phyloP scores from a whole-genome alignment of 2,329 filamentous ascomycete genomes.

The Aspergillus quadricinctus region DNA sequence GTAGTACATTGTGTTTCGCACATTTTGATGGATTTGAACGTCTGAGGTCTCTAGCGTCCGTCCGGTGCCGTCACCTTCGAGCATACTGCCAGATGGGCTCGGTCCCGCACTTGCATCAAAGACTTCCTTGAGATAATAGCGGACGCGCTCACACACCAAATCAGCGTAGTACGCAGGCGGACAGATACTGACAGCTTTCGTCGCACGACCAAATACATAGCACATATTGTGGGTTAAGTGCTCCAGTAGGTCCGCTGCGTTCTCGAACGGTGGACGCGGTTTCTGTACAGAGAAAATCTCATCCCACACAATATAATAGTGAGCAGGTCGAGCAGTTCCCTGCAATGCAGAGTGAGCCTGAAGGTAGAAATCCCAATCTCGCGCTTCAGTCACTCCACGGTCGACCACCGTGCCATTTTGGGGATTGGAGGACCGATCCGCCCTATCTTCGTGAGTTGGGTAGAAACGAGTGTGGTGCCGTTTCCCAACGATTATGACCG shows the following conservation, averaged over 20 bases:
- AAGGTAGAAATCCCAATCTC: slow-evolving; percentile 80
- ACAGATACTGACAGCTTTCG: slow-evolving; percentile 80
- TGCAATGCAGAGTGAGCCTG: slow-evolving; percentile 76
- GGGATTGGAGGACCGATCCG: slow-evolving; percentile 60
- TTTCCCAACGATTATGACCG: slow-evolving; percentile 79
- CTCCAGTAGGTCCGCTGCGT: slow-evolving; percentile 64
- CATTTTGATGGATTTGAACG: slow-evolving; percentile 23
- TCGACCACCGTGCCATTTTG: slow-evolving; percentile 78
- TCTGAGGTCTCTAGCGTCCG: slow-evolving; percentile 8
- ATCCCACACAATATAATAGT: slow-evolving; percentile 73
- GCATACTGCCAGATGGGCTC: slow-evolving; percentile 19
- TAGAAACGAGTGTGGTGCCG: slow-evolving; percentile 87
- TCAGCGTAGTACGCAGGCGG: slow-evolving; percentile 91
- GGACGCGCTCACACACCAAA: slow-evolving; percentile 71
- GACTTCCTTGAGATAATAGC: slow-evolving; percentile 64
- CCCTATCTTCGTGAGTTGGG: slow-evolving; percentile 53
- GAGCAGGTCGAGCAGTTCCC: slow-evolving; percentile 77
- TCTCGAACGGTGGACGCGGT: slow-evolving; percentile 19
- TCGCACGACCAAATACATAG: slow-evolving; percentile 78
- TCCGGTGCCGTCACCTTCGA: slow-evolving; percentile 10
- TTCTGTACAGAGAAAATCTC: slow-evolving; percentile 57
- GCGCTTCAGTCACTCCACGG: slow-evolving; percentile 70
- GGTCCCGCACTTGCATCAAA: slow-evolving; percentile 46
- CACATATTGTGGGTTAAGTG: slow-evolving; percentile 72
- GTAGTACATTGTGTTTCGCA: slow-evolving; percentile 38